Evolutionary conservation across 2,329 filamentous ascomycete genomes (phyloP).

Genomic region (Paraphaeosphaeria sporulosa): DNA sequence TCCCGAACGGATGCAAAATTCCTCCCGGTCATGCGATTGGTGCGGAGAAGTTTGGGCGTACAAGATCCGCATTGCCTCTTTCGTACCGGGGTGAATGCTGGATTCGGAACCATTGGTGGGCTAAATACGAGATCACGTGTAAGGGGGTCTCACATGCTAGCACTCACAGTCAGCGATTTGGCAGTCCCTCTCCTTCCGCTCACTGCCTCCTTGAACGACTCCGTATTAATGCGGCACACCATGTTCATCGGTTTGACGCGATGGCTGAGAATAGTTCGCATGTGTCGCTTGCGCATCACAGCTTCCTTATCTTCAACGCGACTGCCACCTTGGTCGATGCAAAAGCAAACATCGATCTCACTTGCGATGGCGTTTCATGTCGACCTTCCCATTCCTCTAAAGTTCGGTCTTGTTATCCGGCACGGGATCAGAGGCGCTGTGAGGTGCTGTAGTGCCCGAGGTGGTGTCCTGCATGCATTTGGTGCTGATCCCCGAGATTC

Average conservation of each 20-base stretch:
- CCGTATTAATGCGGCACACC: not conserved
- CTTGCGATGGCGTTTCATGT: slow-evolving; percentile 28
- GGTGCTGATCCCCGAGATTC: slow-evolving; percentile 30
- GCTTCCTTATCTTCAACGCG: not conserved
- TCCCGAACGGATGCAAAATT: slow-evolving; percentile 14
- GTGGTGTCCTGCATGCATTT: slow-evolving; percentile 21
- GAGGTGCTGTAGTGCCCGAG: slow-evolving; percentile 42
- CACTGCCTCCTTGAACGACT: not conserved
- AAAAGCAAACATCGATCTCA: slow-evolving; percentile 11
- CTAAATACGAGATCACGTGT: slow-evolving; percentile 21
- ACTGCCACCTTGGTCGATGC: not conserved
- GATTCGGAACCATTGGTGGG: slow-evolving; percentile 12
- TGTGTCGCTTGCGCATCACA: not conserved
- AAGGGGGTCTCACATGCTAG: slow-evolving; percentile 6
- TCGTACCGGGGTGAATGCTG: slow-evolving; percentile 16
- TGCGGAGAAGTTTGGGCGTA: slow-evolving; percentile 8
- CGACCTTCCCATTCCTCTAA: slow-evolving; percentile 25
- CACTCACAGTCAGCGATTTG: slow-evolving; percentile 6
- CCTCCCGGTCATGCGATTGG: slow-evolving; percentile 17
- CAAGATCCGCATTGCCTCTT: slow-evolving; percentile 15
- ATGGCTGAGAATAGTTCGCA: not conserved
- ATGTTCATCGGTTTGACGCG: not conserved
- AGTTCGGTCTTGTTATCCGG: slow-evolving; percentile 18
- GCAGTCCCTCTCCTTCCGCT: not conserved
- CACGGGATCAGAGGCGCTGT: slow-evolving; percentile 34